These are phyloP conservation scores for Sphenostylis stenocarpa DNA, from an alignment of 306 rosid species.

Conservation along the genomic window DNA sequence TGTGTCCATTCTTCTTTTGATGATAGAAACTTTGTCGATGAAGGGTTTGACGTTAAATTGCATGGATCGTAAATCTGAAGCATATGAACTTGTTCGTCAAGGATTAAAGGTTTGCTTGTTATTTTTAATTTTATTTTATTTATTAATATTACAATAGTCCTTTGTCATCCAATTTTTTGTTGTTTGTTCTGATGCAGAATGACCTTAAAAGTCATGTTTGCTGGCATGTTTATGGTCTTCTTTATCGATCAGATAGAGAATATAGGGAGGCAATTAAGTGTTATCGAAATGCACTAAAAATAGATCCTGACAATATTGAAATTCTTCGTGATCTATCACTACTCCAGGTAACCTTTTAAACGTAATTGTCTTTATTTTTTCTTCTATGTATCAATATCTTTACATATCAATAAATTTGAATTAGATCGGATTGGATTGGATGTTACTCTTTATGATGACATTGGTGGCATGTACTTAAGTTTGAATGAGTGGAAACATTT, in stretches of 20 bases:
- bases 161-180: conserved; percentile 24
- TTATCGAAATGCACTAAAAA: conserved; percentile 87
- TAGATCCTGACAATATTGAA: conserved; percentile 98
- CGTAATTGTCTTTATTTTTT: conserved; percentile 15
- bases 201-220: conserved; percentile 99
- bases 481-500: background rate
- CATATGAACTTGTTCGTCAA: conserved; percentile 91
- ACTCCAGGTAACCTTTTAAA: conserved; percentile 63
- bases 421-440: no score
- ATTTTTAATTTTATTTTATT: conserved; percentile 16
- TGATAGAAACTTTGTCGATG: conserved; percentile 93
- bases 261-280: conserved; percentile 98
- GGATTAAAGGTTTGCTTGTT: conserved; percentile 77
- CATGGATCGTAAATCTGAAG: conserved; percentile 98
- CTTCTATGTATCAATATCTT: no score
- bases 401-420: background rate
- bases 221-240: conserved; percentile 99
- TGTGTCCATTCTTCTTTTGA: conserved; percentile 33
- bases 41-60: conserved; percentile 96
- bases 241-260: conserved; percentile 97
- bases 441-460: conserved; percentile 5
- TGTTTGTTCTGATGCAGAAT: conserved; percentile 62
- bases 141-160: conserved; percentile 7
- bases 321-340: conserved; percentile 90
- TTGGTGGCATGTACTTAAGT: background rate